A percentile compares a stretch with the other conserved stretches of the same genome.
Evolutionary conservation across 495 filamentous ascomycete genomes (phyloP).

Genomic region (Copromyces sp.): DNA sequence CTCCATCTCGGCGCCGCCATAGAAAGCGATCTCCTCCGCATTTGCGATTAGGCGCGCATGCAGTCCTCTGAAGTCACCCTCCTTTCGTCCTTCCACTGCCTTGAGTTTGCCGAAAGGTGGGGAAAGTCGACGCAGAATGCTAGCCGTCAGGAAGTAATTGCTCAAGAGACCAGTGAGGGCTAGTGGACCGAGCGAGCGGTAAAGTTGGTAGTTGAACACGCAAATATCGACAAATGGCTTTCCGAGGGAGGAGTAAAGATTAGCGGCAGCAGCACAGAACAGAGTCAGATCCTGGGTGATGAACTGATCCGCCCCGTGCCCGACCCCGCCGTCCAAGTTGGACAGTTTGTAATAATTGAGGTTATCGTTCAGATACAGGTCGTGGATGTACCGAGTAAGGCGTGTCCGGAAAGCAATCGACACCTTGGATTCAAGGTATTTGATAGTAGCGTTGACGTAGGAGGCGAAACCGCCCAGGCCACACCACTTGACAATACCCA

Average conservation of each 20-base stretch:
- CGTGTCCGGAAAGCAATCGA: constrained; percentile 97
- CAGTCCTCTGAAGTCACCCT: constrained; percentile 85
- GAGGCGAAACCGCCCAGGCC: constrained; percentile 61
- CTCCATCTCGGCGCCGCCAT: constrained; percentile 89
- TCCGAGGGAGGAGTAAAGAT: constrained; percentile 87
- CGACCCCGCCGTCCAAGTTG: constrained; percentile 88
- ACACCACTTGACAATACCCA: constrained; percentile 75
- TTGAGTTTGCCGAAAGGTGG: constrained; percentile 96
- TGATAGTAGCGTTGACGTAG: constrained; percentile 95
- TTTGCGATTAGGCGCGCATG: constrained; percentile 92
- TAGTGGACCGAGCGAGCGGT: constrained; percentile 81
- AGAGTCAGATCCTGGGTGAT: constrained; percentile 95
- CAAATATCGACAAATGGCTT: constrained; percentile 93
- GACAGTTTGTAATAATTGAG: constrained; percentile 93
- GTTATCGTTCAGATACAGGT: constrained; percentile 88
- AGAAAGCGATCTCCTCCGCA: constrained; percentile 98
- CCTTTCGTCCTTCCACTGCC: constrained; percentile 83
- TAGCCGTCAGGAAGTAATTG: constrained; percentile 89
- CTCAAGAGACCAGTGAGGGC: constrained; percentile 75
- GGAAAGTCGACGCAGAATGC: constrained; percentile 73
- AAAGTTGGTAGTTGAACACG: constrained; percentile 96
- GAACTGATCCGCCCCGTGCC: constrained; percentile 88
- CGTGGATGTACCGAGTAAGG: constrained; percentile 93
- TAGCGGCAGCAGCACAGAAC: constrained; percentile 88
- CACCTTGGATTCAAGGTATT: constrained; percentile 94